phyloP scores from a whole-genome alignment of 2,329 filamentous ascomycete genomes.

The Hypoxylon sp. region DNA sequence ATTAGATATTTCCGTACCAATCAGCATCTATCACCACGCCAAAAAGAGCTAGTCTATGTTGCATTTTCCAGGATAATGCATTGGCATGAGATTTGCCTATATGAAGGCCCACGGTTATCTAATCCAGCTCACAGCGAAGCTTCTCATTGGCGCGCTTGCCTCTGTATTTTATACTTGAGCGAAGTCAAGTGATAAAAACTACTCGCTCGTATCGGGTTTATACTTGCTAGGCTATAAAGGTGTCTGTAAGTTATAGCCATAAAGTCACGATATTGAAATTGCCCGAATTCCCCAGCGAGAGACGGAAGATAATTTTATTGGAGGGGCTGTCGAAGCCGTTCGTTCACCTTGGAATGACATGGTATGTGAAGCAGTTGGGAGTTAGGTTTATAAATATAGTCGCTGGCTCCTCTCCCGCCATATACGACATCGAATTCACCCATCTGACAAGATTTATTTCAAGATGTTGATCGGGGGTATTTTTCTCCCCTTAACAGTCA shows the following conservation, averaged over 20 bases:
- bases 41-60: constrained; percentile 4
- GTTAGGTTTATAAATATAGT: background rate
- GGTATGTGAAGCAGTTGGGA: background rate
- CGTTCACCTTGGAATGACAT: background rate
- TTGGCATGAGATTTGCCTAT: constrained; percentile 14
- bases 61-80: background rate
- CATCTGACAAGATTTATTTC: background rate
- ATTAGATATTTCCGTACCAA: constrained; percentile 8
- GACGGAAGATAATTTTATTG: background rate
- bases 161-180: background rate
- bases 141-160: constrained; percentile 21
- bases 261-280: background rate
- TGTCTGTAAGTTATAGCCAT: background rate
- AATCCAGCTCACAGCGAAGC: background rate
- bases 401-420: background rate
- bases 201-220: constrained; percentile 21
- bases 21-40: background rate
- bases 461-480: constrained; percentile 11
- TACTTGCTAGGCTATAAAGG: background rate
- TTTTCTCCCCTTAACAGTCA: background rate
- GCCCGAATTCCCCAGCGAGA: background rate
- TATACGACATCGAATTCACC: background rate
- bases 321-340: background rate
- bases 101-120: constrained; percentile 1
- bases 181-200: background rate